phyloP scores from a whole-genome alignment of 2,329 filamentous ascomycete genomes.

The Lachnellula cervina region DNA sequence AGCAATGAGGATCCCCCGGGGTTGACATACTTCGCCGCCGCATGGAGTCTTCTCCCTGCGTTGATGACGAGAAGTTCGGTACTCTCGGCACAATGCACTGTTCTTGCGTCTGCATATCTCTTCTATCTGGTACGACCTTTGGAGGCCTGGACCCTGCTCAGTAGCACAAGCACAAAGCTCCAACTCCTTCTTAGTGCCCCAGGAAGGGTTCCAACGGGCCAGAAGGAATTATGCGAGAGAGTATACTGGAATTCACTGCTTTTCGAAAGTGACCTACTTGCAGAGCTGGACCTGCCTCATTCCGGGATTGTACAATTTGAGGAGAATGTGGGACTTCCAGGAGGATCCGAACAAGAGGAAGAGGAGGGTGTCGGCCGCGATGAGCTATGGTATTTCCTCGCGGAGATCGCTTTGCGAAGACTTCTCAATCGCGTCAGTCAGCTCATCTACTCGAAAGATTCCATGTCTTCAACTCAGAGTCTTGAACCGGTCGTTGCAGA shows the following conservation, averaged over 20 bases:
- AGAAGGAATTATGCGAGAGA: conserved; percentile 68
- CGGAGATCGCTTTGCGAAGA: conserved; percentile 73
- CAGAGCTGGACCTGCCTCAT: conserved; percentile 75
- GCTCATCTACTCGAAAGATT: conserved; percentile 72
- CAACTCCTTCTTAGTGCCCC: conserved; percentile 73
- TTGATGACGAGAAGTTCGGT: conserved; percentile 78
- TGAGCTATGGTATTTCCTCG: conserved; percentile 81
- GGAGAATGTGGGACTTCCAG: conserved; percentile 72
- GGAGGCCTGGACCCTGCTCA: conserved; percentile 77
- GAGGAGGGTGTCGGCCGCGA: conserved; percentile 65
- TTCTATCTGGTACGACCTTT: conserved; percentile 78
- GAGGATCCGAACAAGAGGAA: conserved; percentile 67
- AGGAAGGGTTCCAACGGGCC: conserved; percentile 62
- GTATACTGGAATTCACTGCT: conserved; percentile 82
- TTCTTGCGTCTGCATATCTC: conserved; percentile 74
- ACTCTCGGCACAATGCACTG: conserved; percentile 72
- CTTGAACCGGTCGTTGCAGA: conserved; percentile 75
- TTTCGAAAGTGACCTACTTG: conserved; percentile 74
- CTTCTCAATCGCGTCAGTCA: conserved; percentile 75
- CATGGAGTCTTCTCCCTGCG: conserved; percentile 71
- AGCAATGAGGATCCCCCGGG: conserved; percentile 68
- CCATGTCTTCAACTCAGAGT: conserved; percentile 64
- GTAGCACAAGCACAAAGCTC: conserved; percentile 75
- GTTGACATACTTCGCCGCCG: conserved; percentile 73
- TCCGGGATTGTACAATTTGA: conserved; percentile 80